Evolutionary conservation across 768 basidiomycete genomes (phyloP), one percentile per base, ranked within the genome.

Genomic region (Phylloporus sp.): DNA sequence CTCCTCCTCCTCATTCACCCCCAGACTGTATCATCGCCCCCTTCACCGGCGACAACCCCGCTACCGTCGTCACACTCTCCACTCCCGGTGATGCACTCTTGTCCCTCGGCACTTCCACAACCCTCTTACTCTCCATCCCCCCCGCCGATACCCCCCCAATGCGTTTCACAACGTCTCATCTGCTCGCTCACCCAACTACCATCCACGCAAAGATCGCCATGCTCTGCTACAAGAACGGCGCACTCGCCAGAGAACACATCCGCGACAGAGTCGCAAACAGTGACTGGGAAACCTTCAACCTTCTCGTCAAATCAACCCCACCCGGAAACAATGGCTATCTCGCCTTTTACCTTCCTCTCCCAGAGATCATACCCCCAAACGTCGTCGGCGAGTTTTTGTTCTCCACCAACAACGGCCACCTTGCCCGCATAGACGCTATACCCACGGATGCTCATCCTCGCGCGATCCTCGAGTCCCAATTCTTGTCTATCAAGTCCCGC

Each of bases 401-500:
- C 23, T 13, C 44, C 0, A 47, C 31, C 1, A 38, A 38, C 17
- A 21, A 38, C 3, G 31, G 36, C 3, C 6, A 3, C 1, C 43
- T 36, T 13, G 27, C 27, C 18, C 48, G 23, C 18, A 15, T 49
- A 20, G 44, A 32, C 29, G 7, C 44, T 5, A 49, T 49, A 21
- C 43, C 48, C n/a, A 38, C 44, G 2, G 11, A 49, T n/a, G 48
- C 48, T 0, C 48, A 38, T 38, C 48, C 48, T 3, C 44, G 48
- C 1, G 48, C 48, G 4, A 33, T 49, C 31, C 48, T 49, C 48
- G 44, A 49, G 36, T 47, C 48, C 29, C 44, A 49, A 6, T 33
- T 46, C 48, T 11, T 47, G 48, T 49, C 48, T 44, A 49, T 49
- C 36, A 49, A 49, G 29, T 49, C 48, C 23, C 48, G 48, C 48